A percentile compares a stretch with the other conserved stretches of the same genome.
These are phyloP conservation scores for Vaccinium macrocarpon DNA, from an alignment of 148 eudicot genomes.

Conservation along the genomic window DNA sequence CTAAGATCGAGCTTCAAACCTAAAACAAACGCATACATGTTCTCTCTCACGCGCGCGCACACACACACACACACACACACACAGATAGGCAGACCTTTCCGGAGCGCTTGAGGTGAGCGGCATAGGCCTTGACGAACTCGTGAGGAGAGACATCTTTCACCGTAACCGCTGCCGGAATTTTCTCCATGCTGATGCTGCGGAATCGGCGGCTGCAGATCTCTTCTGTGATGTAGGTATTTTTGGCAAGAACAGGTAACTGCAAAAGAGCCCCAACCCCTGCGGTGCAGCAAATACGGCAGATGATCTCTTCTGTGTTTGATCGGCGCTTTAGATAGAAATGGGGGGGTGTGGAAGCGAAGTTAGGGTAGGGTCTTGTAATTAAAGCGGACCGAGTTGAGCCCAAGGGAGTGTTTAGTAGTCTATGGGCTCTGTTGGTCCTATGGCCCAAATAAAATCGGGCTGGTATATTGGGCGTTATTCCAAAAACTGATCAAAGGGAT, in stretches of 20 bases:
- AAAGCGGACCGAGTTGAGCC: not conserved
- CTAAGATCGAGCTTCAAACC: not conserved
- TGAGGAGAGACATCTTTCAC: slow-evolving; percentile 4
- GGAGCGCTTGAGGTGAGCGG: slow-evolving; percentile 4
- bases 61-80: not conserved
- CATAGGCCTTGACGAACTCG: not conserved
- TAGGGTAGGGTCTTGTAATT: not conserved
- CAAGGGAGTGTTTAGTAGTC: not conserved
- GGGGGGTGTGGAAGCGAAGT: not conserved
- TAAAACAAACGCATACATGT: not conserved
- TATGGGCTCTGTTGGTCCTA: not conserved
- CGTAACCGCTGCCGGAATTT: not conserved
- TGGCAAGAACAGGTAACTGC: slow-evolving; percentile 31
- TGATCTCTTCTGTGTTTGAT: too few species aligned
- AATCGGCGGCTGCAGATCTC: not conserved
- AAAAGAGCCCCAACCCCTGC: slow-evolving; percentile 81
- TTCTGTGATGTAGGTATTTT: slow-evolving; percentile 38
- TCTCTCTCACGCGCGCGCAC: not conserved
- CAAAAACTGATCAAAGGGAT: too few species aligned
- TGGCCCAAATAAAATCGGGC: not conserved
- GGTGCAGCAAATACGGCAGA: slow-evolving; percentile 50
- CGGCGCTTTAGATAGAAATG: not conserved
- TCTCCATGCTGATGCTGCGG: not conserved
- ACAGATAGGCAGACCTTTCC: not conserved
- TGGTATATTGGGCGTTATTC: too few species aligned